These are phyloP conservation scores for Quillaja saponaria DNA, from an alignment of 306 rosid species.

Conservation along the genomic window DNA sequence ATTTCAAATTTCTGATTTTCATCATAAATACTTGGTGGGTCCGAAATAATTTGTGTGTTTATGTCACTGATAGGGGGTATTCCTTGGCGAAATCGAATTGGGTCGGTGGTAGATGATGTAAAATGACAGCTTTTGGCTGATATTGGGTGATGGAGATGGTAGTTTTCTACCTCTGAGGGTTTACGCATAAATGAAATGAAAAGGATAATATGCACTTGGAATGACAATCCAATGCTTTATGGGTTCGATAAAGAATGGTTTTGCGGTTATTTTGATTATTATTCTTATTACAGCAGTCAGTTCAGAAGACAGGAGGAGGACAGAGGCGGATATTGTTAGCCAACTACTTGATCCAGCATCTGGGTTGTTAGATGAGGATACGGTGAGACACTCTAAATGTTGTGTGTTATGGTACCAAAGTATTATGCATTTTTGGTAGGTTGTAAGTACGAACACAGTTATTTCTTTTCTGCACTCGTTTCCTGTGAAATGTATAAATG, in stretches of 20 bases:
- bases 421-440: constrained; percentile 11
- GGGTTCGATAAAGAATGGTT: constrained; percentile 51
- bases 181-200: constrained; percentile 50
- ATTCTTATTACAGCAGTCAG: constrained; percentile 41
- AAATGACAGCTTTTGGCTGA: constrained; percentile 31
- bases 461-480: not conserved
- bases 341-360: constrained; percentile 59
- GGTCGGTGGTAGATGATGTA: constrained; percentile 27
- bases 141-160: constrained; percentile 20
- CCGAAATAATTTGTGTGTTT: constrained; percentile 28
- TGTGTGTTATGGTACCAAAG: constrained; percentile 1
- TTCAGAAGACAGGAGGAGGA: constrained; percentile 41
- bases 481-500: not conserved
- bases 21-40: constrained; percentile 38
- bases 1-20: constrained; percentile 29
- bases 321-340: constrained; percentile 46
- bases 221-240: constrained; percentile 48
- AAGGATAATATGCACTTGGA: constrained; percentile 45
- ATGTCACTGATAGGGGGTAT: constrained; percentile 19
- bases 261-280: constrained; percentile 56
- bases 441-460: not conserved
- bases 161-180: constrained; percentile 17
- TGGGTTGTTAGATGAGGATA: constrained; percentile 49
- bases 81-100: constrained; percentile 34
- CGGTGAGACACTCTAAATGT: constrained; percentile 55